A percentile compares a stretch with the other conserved stretches of the same genome.
Evolutionary conservation across 805 yeast species (phyloP).

Genomic region (Ogataea pini): DNA sequence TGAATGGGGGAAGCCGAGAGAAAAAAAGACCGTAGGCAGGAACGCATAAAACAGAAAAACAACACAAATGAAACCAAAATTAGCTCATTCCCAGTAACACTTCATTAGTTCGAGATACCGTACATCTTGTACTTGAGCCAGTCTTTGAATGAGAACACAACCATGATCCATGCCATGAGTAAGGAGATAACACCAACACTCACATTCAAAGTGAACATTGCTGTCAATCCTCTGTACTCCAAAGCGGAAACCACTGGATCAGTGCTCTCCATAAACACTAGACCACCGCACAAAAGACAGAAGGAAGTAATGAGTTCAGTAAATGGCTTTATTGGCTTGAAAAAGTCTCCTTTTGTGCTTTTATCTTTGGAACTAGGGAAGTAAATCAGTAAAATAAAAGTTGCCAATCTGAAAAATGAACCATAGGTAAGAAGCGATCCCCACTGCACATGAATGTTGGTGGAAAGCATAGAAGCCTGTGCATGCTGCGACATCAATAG

Average conservation of each 20-base stretch:
- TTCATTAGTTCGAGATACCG: not conserved
- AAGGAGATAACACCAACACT: slow-evolving; percentile 77
- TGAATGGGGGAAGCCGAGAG: not conserved
- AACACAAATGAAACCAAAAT: not conserved
- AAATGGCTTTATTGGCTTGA: slow-evolving; percentile 68
- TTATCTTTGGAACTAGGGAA: slow-evolving; percentile 36
- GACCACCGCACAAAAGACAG: slow-evolving; percentile 83
- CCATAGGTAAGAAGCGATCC: slow-evolving; percentile 83
- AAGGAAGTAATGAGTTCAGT: slow-evolving; percentile 83
- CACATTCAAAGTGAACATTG: slow-evolving; percentile 89
- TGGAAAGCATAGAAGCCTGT: slow-evolving; percentile 78
- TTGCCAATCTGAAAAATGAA: slow-evolving; percentile 69
- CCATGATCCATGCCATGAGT: slow-evolving; percentile 87
- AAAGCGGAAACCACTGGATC: slow-evolving; percentile 81
- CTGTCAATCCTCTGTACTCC: slow-evolving; percentile 78
- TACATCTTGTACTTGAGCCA: slow-evolving; percentile 38
- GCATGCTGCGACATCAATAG: slow-evolving; percentile 91
- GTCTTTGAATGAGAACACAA: slow-evolving; percentile 61
- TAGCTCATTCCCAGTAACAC: not conserved
- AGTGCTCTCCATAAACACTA: slow-evolving; percentile 88
- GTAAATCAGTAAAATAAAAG: slow-evolving; percentile 58
- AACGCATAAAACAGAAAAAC: too few species aligned
- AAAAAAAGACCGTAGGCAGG: too few species aligned
- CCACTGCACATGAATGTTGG: slow-evolving; percentile 89
- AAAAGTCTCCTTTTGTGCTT: slow-evolving; percentile 15